These are phyloP conservation scores for Agaricus blazei DNA, from an alignment of 768 basidiomycete species.

Conservation along the genomic window DNA sequence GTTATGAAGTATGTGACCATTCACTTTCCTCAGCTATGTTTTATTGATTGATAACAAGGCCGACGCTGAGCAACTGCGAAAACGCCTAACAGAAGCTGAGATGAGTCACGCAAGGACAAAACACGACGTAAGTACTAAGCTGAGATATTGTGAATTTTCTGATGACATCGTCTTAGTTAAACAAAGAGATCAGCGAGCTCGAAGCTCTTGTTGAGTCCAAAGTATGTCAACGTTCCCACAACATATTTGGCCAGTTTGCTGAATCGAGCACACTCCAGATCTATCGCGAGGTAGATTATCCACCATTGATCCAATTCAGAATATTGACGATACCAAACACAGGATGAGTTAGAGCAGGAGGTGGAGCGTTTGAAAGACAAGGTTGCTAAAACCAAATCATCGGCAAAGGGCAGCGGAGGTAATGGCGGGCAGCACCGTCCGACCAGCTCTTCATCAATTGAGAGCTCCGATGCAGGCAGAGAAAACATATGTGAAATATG, in stretches of 20 bases:
- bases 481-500: constrained; percentile 75
- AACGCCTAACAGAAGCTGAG: constrained; percentile 63
- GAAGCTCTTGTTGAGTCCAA: constrained; percentile 94
- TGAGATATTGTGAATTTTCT: background rate
- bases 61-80: constrained; percentile 67
- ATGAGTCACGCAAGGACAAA: constrained; percentile 68
- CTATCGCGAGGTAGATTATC: constrained; percentile 62
- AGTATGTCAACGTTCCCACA: constrained; percentile 34
- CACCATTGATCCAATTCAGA: background rate
- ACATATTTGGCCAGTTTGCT: background rate
- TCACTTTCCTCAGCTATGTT: background rate
- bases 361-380: constrained; percentile 73
- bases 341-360: constrained; percentile 88
- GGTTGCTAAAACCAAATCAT: constrained; percentile 59
- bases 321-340: constrained; percentile 6
- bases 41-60: constrained; percentile 26
- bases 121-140: constrained; percentile 50
- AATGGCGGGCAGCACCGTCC: constrained; percentile 25
- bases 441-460: constrained; percentile 21
- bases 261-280: constrained; percentile 42
- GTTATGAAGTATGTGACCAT: constrained; percentile 42
- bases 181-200: constrained; percentile 89
- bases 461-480: constrained; percentile 20
- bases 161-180: constrained; percentile 47
- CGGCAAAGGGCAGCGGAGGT: constrained; percentile 41